Base-by-base conservation (phyloP, 2,329 filamentous ascomycete genomes). In the Alternaria atra region DNA sequence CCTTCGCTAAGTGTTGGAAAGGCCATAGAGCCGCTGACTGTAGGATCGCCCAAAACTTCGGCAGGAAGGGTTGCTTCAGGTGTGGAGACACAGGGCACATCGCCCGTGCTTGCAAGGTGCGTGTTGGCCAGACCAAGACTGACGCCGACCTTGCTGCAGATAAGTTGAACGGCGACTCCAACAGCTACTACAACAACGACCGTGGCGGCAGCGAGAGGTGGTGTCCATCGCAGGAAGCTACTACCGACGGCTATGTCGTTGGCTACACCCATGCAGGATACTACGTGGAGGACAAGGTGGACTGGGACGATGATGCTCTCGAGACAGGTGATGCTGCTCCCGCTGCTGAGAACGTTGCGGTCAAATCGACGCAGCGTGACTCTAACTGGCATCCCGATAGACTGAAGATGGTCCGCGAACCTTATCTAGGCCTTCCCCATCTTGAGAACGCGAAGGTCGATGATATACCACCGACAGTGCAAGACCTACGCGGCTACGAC, bases 401-500 rank as follows among this genome's bases (percentile, higher is more conserved):
- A 27, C 20, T 13, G 25, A 25, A 43, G 12, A 35, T 35, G 15
- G 46, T 30, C 20, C 20, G n/a, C 7, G 35, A 47, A 20, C 27
- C 44, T 10, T 42, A 34, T n/a, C 1, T 25, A 8, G 44, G 44
- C 6, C 23, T 55, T 2, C 37, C 55, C 1, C 55, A 53, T n/a
- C 25, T 32, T 13, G 4, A 30, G 0, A 17, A 54, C 1, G 10
- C 43, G 1, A 15, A 30, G 0, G 29, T 10, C 3, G 25, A 20
- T 3, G 20, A 29, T 7, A 7, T 42, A 4, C 60, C 63, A 4
- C 32, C 40, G 1, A 58, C 63, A 2, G 55, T 40, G 3, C 63
- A 56, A 13, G 54, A 65, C n/a, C 57, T 63, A 2, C 57, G 57
- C 32, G 30, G 17, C 32, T 65, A 65, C 7, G 43, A 53, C 3